Base-by-base conservation (phyloP, 1,284 basidiomycete genomes). In the Cryptococcus sp. region DNA sequence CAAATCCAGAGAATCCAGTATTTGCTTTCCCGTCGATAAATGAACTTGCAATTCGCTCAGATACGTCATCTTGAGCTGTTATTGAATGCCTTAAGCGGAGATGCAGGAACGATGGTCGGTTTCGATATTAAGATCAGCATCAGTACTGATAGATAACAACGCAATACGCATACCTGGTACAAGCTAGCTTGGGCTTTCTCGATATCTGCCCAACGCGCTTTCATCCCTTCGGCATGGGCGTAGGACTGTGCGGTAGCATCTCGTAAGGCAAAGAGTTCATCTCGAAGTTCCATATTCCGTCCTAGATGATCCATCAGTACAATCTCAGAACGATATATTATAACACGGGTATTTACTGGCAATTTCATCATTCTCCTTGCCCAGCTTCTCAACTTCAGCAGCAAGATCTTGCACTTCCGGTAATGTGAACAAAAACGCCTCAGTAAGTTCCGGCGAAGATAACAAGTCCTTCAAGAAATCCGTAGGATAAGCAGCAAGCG, bases 121-220 rank as follows among this genome's bases (percentile, higher is more conserved):
- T 88, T 46, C 88, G 84, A 92, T 95, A 67, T 7, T 5, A 32
- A 37, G 11, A 15, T 10, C 31, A 5, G 4, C 38, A 14, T 53
- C 38, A 52, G 52, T 49, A 13, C 13, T 14, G 23, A 49, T 32
- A 13, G 34, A 49, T n/a, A 35, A 15, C 5, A 30, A 32, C 8
- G 30, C 15, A 46, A 13, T 35, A 11, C 50, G 8, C 30, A 38
- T 7, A 90, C 93, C 79, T 92, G 89, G 70, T 93, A 94, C 8
- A 91, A 81, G 35, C 90, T 88, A 50, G 80, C 82, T 75, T 96
- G 93, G 61, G 90, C 88, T 62, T 86, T 85, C 58, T 94, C 90
- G 4, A 94, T 67, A 55, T 88, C 87, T 60, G 84, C 85, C 90
- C 90, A 94, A 44, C 87, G 80, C 1, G 80, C 79, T 74, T 94